Evolutionary conservation across 352 stramenopile genomes (phyloP).

Genomic region (Pythium myriotylum): DNA sequence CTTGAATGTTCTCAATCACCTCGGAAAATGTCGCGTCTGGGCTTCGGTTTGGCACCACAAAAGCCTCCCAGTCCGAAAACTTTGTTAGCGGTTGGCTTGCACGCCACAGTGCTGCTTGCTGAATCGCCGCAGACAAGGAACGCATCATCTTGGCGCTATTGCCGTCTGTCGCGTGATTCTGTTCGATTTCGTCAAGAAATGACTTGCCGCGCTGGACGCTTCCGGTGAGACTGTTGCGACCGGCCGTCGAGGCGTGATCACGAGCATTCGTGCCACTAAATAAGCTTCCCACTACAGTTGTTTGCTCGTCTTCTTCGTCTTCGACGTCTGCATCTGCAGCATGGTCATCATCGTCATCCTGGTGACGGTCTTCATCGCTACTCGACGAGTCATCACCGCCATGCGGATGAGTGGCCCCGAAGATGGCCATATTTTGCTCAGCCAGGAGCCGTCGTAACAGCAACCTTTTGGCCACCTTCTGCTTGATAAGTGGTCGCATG

Average conservation of each 20-base stretch:
- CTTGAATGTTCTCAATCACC: constrained; percentile 67
- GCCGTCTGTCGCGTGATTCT: constrained; percentile 55
- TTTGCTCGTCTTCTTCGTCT: constrained; percentile 77
- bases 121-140: constrained; percentile 74
- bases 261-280: constrained; percentile 67
- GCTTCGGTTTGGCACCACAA: constrained; percentile 48
- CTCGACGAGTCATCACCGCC: constrained; percentile 71
- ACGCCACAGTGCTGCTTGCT: constrained; percentile 77
- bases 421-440: constrained; percentile 58
- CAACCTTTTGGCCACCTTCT: constrained; percentile 84
- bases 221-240: constrained; percentile 18
- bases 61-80: constrained; percentile 68
- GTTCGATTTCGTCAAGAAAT: constrained; percentile 76
- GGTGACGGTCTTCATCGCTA: constrained; percentile 69
- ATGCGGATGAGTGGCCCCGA: constrained; percentile 35
- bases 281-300: constrained; percentile 77
- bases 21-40: constrained; percentile 78
- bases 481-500: constrained; percentile 85
- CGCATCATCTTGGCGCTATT: constrained; percentile 72
- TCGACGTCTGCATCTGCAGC: constrained; percentile 52
- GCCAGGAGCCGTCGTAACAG: constrained; percentile 75
- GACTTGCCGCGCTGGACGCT: constrained; percentile 24
- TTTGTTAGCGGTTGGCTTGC: constrained; percentile 71
- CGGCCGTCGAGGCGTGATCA: constrained; percentile 39
- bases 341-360: constrained; percentile 45